Evolutionary conservation across 164 flowering plant genomes (phyloP).

Genomic region (Tinospora cordifolia): DNA sequence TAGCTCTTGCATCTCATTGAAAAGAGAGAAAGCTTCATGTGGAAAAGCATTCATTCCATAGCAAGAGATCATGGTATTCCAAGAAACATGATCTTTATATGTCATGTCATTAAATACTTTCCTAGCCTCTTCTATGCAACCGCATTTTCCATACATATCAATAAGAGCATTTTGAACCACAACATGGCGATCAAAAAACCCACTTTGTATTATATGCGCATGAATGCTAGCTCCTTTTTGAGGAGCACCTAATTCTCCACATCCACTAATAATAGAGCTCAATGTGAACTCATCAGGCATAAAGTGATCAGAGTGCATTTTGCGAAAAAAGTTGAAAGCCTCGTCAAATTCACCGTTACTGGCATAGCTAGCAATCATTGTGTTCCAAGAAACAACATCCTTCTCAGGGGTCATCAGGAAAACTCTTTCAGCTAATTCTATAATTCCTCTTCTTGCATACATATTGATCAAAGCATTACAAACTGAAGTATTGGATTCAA

Average conservation of each 20-base stretch:
- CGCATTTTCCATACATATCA: slow-evolving; percentile 31
- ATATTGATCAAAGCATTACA: slow-evolving; percentile 24
- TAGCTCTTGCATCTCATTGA: slow-evolving; percentile 20
- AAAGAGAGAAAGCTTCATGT: slow-evolving; percentile 16
- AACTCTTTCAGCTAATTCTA: slow-evolving; percentile 15
- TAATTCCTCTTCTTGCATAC: slow-evolving; percentile 23
- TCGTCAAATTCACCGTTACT: slow-evolving; percentile 13
- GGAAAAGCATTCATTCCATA: slow-evolving; percentile 18
- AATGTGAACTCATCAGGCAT: slow-evolving; percentile 24
- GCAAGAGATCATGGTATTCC: slow-evolving; percentile 26
- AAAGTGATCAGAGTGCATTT: slow-evolving; percentile 17
- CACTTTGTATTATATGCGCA: slow-evolving; percentile 17
- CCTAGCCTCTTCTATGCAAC: slow-evolving; percentile 22
- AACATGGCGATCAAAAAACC: slow-evolving; percentile 14
- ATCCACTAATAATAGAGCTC: slow-evolving; percentile 21
- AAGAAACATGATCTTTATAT: slow-evolving; percentile 20
- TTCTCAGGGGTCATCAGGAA: slow-evolving; percentile 17
- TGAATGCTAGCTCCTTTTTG: slow-evolving; percentile 19
- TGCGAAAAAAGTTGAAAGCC: slow-evolving; percentile 19
- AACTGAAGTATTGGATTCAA: slow-evolving; percentile 22
- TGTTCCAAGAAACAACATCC: slow-evolving; percentile 28
- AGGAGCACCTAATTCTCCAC: slow-evolving; percentile 21
- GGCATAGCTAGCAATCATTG: slow-evolving; percentile 20
- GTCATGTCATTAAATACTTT: slow-evolving; percentile 19
- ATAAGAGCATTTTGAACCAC: slow-evolving; percentile 22